These are phyloP conservation scores for Pyricularia grisea DNA, from an alignment of 2,329 filamentous ascomycete species.

Conservation along the genomic window DNA sequence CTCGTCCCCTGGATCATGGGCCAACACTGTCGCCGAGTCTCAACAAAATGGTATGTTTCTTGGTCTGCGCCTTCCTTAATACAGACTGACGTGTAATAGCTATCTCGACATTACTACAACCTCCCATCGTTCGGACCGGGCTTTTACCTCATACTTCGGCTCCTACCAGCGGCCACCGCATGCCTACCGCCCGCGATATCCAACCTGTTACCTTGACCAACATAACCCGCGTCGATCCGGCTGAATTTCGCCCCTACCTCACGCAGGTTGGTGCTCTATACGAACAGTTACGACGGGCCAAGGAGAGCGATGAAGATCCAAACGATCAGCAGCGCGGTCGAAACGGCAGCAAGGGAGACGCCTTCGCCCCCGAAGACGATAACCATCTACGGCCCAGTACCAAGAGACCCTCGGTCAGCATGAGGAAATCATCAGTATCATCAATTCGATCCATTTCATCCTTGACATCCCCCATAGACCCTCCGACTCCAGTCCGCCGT, in stretches of 20 bases:
- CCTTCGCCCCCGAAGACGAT: constrained; percentile 27
- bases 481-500: constrained; percentile 30
- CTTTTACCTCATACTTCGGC: constrained; percentile 70
- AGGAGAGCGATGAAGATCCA: constrained; percentile 62
- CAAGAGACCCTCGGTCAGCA: constrained; percentile 24
- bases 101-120: constrained; percentile 87
- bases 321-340: constrained; percentile 28
- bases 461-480: constrained; percentile 19
- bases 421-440: constrained; percentile 33
- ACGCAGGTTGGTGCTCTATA: constrained; percentile 79
- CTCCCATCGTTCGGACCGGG: constrained; percentile 82
- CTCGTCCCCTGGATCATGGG: constrained; percentile 47
- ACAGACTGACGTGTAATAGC: constrained; percentile 34
- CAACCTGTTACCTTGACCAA: constrained; percentile 88
- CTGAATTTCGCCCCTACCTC: constrained; percentile 77
- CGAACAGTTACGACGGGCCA: constrained; percentile 77
- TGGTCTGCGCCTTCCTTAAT: neutral
- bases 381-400: constrained; percentile 34
- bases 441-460: constrained; percentile 23
- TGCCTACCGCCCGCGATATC: constrained; percentile 81
- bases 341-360: constrained; percentile 32
- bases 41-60: constrained; percentile 64
- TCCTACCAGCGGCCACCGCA: constrained; percentile 64
- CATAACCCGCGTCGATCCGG: constrained; percentile 68
- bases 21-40: constrained; percentile 55